Percentiles rank a stretch among this genome's conserved stretches.
Evolutionary conservation across 2,329 filamentous ascomycete genomes (phyloP).

Genomic region (Chrysoporthe cubensis): DNA sequence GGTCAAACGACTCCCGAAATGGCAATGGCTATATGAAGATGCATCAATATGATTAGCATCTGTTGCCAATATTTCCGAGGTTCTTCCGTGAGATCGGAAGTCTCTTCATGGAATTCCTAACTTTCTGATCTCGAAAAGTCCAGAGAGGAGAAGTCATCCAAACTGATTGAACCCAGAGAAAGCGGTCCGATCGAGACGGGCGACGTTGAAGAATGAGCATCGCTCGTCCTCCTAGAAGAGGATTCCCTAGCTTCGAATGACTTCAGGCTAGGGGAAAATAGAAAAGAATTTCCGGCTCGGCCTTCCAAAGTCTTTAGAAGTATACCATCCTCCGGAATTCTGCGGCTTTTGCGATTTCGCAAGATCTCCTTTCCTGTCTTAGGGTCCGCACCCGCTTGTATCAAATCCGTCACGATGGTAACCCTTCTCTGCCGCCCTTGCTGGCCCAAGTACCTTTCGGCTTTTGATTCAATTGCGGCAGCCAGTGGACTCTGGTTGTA

Average conservation of each 20-base stretch:
- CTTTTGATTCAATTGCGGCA: slow-evolving; percentile 15
- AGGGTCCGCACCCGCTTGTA: slow-evolving; percentile 12
- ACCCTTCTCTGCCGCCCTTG: slow-evolving; percentile 4
- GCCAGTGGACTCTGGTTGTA: slow-evolving; percentile 13
- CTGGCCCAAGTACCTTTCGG: background rate
- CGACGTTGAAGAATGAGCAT: slow-evolving; percentile 13
- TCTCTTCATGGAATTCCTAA: background rate
- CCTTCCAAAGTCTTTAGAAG: slow-evolving; percentile 15
- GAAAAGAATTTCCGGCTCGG: background rate
- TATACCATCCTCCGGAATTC: background rate
- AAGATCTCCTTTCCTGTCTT: background rate
- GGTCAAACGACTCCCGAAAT: no score
- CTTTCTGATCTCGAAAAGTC: background rate
- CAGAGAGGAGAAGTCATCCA: background rate
- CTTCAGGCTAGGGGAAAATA: background rate
- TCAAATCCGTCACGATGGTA: slow-evolving; percentile 3
- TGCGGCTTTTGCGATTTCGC: background rate
- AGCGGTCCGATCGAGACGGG: background rate
- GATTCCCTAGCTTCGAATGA: background rate
- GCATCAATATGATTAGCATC: no score
- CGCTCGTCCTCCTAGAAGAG: slow-evolving; percentile 12
- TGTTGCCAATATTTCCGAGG: no score
- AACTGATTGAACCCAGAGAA: background rate
- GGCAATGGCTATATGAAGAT: no score
- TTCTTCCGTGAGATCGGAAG: no score